Conservation (phyloP, 2,329 filamentous ascomycete species). For the Talaromyces piceae region DNA sequence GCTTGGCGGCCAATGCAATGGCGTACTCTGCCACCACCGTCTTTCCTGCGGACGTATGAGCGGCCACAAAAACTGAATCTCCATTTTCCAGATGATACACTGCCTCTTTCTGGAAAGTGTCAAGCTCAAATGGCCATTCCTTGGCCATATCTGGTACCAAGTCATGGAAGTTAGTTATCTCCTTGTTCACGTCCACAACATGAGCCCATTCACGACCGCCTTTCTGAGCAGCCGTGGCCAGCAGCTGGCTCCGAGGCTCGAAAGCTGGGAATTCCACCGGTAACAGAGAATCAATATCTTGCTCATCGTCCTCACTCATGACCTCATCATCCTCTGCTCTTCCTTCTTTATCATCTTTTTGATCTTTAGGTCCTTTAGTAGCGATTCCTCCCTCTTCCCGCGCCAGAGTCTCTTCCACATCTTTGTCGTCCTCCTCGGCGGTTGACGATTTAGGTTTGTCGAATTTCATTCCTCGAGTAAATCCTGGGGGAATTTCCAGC, state of each 20-base stretch:
- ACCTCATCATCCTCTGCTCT: constrained; percentile 21
- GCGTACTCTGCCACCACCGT: constrained; percentile 98
- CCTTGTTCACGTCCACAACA: constrained; percentile 91
- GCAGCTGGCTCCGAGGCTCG: constrained; percentile 71
- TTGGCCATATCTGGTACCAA: constrained; percentile 93
- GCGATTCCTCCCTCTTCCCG: constrained; percentile 32
- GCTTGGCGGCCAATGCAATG: constrained; percentile 89
- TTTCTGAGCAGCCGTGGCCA: constrained; percentile 63
- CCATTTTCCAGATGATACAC: constrained; percentile 95
- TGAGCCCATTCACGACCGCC: constrained; percentile 89
- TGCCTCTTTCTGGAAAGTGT: constrained; percentile 97
- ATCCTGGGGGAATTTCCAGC: constrained; percentile 73
- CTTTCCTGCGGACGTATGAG: constrained; percentile 95
- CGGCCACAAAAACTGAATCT: constrained; percentile 95
- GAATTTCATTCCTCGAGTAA: constrained; percentile 70
- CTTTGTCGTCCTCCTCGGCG: constrained; percentile 57
- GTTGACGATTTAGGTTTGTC: constrained; percentile 51
- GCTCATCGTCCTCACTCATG: constrained; percentile 31
- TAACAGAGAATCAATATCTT: constrained; percentile 74
- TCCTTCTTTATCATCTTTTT: constrained; percentile 25
- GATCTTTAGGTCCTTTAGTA: constrained; percentile 44
- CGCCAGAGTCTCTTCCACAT: constrained; percentile 59
- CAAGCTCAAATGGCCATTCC: constrained; percentile 94
- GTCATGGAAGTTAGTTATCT: constrained; percentile 89
- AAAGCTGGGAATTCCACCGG: constrained; percentile 90